Percentiles rank a stretch among this genome's conserved stretches.
Conservation (phyloP, 768 basidiomycete genomes). For the Tylopilus felleus region DNA sequence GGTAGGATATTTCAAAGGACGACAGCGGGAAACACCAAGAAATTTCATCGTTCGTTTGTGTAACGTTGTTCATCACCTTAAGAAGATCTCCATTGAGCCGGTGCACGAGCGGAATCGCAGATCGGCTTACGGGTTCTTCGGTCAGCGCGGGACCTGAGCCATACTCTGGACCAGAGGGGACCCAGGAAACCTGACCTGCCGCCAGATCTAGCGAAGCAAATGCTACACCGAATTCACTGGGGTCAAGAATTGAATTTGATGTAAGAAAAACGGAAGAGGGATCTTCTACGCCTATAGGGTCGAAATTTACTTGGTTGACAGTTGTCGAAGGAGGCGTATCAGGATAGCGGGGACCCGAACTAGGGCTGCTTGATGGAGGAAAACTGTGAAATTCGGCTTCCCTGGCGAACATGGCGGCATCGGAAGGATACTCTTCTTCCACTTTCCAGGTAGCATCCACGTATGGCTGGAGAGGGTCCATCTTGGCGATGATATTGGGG, state of each 20-base stretch:
- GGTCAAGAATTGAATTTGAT: no score
- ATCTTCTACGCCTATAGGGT: background rate
- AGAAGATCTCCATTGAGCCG: background rate
- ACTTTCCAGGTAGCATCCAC: background rate
- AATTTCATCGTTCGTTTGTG: background rate
- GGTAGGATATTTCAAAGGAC: background rate
- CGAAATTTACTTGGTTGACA: background rate
- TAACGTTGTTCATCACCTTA: background rate
- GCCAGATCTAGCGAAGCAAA: background rate
- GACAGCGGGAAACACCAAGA: background rate
- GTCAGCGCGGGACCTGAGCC: background rate
- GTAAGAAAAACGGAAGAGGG: background rate
- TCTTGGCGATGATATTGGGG: background rate
- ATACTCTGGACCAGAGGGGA: background rate
- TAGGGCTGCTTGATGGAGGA: background rate
- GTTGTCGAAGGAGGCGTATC: no score
- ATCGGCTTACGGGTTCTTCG: conserved; percentile 1
- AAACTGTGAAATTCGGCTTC: no score
- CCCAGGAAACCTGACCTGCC: background rate
- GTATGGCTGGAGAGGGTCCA: background rate
- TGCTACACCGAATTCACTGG: no score
- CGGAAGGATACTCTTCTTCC: background rate
- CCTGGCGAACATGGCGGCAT: background rate
- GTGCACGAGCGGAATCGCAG: background rate
- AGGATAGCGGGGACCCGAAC: background rate